phyloP scores from a whole-genome alignment of 2,329 filamentous ascomycete genomes.

The Penicillium sp. region DNA sequence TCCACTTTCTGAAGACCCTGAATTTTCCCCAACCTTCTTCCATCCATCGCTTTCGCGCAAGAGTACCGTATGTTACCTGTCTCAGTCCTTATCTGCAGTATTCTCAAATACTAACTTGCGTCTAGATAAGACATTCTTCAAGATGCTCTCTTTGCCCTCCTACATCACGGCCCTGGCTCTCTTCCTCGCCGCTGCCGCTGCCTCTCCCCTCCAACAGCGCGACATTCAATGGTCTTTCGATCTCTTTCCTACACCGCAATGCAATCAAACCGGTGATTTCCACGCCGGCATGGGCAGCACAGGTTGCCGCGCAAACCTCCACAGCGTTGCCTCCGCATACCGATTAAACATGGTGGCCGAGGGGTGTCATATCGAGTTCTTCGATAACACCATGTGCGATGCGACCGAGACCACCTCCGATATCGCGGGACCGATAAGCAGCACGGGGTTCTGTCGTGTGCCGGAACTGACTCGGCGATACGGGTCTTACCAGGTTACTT shows the following conservation, averaged over 20 bases:
- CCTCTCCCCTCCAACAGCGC: conserved; percentile 20
- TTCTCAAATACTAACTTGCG: neutral
- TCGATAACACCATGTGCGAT: conserved; percentile 29
- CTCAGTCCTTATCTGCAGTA: neutral
- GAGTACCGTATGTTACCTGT: neutral
- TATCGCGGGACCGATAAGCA: conserved; percentile 11
- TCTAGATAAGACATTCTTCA: conserved; percentile 5
- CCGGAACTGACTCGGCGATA: conserved; percentile 12
- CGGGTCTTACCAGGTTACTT: conserved; percentile 26
- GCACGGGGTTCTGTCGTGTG: conserved; percentile 12
- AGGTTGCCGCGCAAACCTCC: conserved; percentile 23
- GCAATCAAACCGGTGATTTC: conserved; percentile 16
- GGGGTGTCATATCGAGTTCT: conserved; percentile 24
- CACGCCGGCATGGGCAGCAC: conserved; percentile 23
- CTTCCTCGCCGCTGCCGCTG: conserved; percentile 11
- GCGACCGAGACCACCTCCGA: conserved; percentile 13
- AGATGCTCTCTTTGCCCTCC: conserved; percentile 2
- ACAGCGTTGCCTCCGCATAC: conserved; percentile 22
- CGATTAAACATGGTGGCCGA: conserved; percentile 14
- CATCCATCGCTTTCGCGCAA: neutral
- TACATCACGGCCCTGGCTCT: conserved; percentile 6
- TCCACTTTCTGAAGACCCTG: neutral
- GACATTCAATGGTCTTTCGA: conserved; percentile 25
- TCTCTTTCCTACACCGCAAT: conserved; percentile 17
- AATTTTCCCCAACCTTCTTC: neutral